Base-by-base conservation (phyloP, 2,329 filamentous ascomycete species). In the Trichoderma arundinaceum region DNA sequence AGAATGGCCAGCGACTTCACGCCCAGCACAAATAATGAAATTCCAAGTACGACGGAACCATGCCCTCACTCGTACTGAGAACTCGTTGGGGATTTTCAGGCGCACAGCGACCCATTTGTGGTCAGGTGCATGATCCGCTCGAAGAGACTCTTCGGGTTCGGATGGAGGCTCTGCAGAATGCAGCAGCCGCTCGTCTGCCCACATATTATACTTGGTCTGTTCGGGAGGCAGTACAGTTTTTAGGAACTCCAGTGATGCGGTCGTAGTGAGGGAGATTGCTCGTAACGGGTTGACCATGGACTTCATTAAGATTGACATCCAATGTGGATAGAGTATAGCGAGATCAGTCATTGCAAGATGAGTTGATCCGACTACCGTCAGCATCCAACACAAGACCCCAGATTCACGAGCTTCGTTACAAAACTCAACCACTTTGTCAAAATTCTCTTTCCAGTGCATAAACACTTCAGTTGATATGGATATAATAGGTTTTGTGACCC, bases 331-430 rank as follows among this genome's bases (percentile, higher is more conserved):
- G 17, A 91, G 76, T 1, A 90, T 76, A 1, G 85, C 84, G 71
- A 90, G 90, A 75, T 91, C 88, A 1, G 85, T 87, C 72, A 90
- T 88, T 5, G 84, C 86, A 35, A 90, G 79, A 72, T 91, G 88
- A 1, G 90, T 85, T 1, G 87, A 88, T 32, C 88, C 88, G 43
- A 80, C 78, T 58, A 84, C 79, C 32, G 82, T 81, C 72, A 83
- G 74, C 74, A 84, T 81, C 82, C 83, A 86, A 52, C 78, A 80
- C 1, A 79, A 75, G 2, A 75, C 75, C 10, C 80, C 80, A 8
- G 81, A 78, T 9, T 79, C 78, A 44, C 78, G 80, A 3, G 80
- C 84, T 74, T 90, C 87, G 28, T 82, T 76, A 72, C 86, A 85
- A 15, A 90, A 77, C 0, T 79, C 77, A 68, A 83, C 80, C 9